Base-by-base conservation (phyloP, 768 basidiomycete species). In the Termitomyces sp. region DNA sequence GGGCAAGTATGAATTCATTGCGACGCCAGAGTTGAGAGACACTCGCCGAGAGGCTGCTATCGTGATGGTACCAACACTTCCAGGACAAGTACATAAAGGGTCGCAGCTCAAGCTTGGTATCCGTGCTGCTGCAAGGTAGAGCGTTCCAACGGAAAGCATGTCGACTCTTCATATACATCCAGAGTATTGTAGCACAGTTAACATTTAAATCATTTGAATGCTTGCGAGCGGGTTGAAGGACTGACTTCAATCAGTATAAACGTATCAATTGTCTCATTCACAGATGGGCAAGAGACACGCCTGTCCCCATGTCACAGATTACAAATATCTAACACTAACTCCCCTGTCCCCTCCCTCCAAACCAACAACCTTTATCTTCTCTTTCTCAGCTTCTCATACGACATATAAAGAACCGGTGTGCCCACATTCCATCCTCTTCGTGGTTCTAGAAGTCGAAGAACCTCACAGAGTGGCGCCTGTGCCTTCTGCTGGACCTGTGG, bases 1-100 rank as follows among this genome's bases (percentile, higher is more conserved):
- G 38, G 67, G 73, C 26, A 74, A 79, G 60, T 84, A 86, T 61
- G 79, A 85, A 61, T 80, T 85, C 58, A 56, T 74, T 61, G 72
- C 69, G 32, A 74, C 75, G 1, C 68, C 72, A 14, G 69, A 75
- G 58, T 68, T 72, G 0, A 59, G 63, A 49, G 70, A 62, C 36
- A 64, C 79, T 40, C 63, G 77, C 43, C 67, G 75, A 20, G 77
- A 79, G 64, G 65, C 72, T 10, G 73, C 72, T 30, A 55, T 77
- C 18, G 68, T 77, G 5, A 76, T 80, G 76, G 66, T 70, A n/a
- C 77, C 76, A 10, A 74, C 73, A 7, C 64, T 77, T 36, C 75
- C 75, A 63, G 77, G 75, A 1, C 65, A 78, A 61, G 59, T 68
- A 6, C 72, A 73, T 58, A 77, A 78, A 61, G 77, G 75, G 6